Evolutionary conservation across 2,329 filamentous ascomycete species (phyloP).

Genomic region (Pseudogymnoascus sp.): DNA sequence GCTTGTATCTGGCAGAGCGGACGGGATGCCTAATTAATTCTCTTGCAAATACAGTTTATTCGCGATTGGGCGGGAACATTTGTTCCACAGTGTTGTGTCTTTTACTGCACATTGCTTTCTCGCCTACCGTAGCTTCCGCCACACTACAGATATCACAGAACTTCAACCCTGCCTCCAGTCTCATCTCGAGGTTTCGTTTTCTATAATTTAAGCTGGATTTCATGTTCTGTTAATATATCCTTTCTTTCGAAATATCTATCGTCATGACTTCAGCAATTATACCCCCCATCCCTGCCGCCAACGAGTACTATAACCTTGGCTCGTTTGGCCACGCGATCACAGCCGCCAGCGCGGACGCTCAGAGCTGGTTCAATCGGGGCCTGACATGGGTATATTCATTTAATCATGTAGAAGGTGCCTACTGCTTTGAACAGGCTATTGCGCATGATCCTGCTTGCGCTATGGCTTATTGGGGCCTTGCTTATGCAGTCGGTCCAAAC

Average conservation of each 20-base stretch:
- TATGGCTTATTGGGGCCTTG: conserved; percentile 63
- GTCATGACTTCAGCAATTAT: background rate
- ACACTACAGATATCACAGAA: no score
- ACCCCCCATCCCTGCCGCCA: background rate
- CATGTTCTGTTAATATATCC: background rate
- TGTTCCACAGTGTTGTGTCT: background rate
- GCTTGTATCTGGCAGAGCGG: background rate
- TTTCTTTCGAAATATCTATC: background rate
- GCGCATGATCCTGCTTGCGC: conserved; percentile 45
- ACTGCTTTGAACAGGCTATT: conserved; percentile 57
- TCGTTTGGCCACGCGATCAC: conserved; percentile 47
- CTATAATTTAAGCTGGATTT: background rate
- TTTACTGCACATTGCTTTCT: background rate
- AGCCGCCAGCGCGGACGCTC: conserved; percentile 43
- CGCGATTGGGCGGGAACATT: no score
- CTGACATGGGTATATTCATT: conserved; percentile 69
- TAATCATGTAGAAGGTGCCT: conserved; percentile 64
- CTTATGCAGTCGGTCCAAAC: conserved; percentile 67
- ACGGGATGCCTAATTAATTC: no score
- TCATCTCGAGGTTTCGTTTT: background rate
- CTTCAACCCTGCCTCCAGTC: background rate
- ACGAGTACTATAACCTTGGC: conserved; percentile 48
- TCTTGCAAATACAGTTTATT: no score
- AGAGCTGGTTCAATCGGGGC: conserved; percentile 64
- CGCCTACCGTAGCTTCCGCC: background rate